Evolutionary conservation across 805 yeast species (phyloP), one percentile per base, ranked within the genome.

Genomic region (Barnettozyma botsteinii): DNA sequence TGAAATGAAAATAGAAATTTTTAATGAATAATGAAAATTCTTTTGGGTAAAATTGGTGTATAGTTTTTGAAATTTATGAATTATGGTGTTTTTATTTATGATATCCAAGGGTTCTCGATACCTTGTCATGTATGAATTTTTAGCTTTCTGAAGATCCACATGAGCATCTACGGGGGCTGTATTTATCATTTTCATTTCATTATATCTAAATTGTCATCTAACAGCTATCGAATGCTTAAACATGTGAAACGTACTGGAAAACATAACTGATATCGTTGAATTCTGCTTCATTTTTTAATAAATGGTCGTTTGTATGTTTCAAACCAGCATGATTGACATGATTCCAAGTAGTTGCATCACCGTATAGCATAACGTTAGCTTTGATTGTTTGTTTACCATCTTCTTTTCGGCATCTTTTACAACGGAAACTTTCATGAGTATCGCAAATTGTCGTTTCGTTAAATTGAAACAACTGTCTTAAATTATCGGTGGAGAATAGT

Each of bases 261-360:
- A 86, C 94, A 62, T 80, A 93, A 38, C 88, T 75, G 17, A 93
- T 78, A 35, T 85, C 87, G 28, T 77, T 71, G 50, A 72, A 73
- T 17, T 74, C 71, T 15, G 71, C 64, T 58, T 93, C 98, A 53
- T 84, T 87, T 48, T 77, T 73, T 44, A 93, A 65, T 37, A 93
- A 64, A 45, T 76, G 72, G 56, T 93, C 98, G 51, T 87, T 85
- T 17, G 89, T 85, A 24, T 65, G 62, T 21, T 60, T 65, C 54
- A 93, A 66, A 2, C 73, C 77, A 4, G 67, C 72, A 44, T 73
- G 85, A 45, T 80, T 74, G 42, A 85, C 69, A 64, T 93, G 98
- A 59, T 93, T 91, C 98, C 98, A 91, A 0, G 97, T 81, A 0
- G 97, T 93, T 0, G 98, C 85, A 62, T 93, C 98, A 48, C 98